Evolutionary conservation across 192 early-diverging fungal species (phyloP).

Genomic region (Spizellomyces sp.): DNA sequence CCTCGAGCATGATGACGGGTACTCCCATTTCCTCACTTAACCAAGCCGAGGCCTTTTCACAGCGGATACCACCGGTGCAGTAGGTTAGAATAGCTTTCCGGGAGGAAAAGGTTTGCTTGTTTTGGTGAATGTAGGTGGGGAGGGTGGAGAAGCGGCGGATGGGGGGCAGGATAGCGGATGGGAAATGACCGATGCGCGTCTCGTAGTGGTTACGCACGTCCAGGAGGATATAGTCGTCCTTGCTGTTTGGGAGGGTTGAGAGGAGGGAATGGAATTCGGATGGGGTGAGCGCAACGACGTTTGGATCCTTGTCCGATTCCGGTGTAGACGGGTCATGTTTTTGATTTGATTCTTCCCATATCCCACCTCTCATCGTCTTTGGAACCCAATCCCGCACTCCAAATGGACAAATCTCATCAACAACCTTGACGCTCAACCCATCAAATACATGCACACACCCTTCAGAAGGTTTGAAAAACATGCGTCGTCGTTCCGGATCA

Average conservation of each 20-base stretch:
- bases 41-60: slow-evolving; percentile 65
- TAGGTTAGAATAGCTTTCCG: slow-evolving; percentile 68
- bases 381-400: slow-evolving; percentile 36
- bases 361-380: neutral
- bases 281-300: slow-evolving; percentile 40
- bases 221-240: slow-evolving; percentile 44
- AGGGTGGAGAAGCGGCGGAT: slow-evolving; percentile 69
- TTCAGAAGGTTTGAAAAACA: slow-evolving; percentile 66
- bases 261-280: slow-evolving; percentile 55
- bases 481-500: slow-evolving; percentile 9
- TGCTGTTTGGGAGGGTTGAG: slow-evolving; percentile 16
- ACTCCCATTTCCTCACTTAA: slow-evolving; percentile 35
- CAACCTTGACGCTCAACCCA: slow-evolving; percentile 56
- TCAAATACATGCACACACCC: slow-evolving; percentile 69
- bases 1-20: slow-evolving; percentile 66
- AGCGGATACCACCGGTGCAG: slow-evolving; percentile 64
- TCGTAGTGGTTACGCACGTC: slow-evolving; percentile 76
- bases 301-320: slow-evolving; percentile 1
- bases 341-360: neutral
- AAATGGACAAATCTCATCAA: slow-evolving; percentile 69
- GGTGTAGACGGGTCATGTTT: neutral
- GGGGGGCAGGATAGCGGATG: slow-evolving; percentile 57
- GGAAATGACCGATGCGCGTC: slow-evolving; percentile 61
- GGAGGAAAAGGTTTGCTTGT: slow-evolving; percentile 35
- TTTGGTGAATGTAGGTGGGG: slow-evolving; percentile 55